These are phyloP conservation scores for Aspergillus diversus DNA, from an alignment of 495 filamentous ascomycete genomes.

Conservation along the genomic window DNA sequence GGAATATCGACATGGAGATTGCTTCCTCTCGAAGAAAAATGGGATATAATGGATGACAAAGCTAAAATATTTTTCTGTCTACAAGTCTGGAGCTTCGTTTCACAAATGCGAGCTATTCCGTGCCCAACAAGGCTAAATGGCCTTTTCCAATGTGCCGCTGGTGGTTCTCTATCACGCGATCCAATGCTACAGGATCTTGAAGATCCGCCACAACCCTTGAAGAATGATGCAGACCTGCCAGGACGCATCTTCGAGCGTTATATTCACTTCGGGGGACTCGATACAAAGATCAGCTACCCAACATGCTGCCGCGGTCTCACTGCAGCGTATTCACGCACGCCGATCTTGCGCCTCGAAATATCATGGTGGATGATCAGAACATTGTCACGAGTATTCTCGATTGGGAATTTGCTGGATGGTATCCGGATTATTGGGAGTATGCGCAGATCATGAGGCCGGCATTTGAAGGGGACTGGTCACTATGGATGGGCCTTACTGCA, in stretches of 20 bases:
- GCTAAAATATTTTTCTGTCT: constrained; percentile 37
- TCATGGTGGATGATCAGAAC: constrained; percentile 41
- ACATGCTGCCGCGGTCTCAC: constrained; percentile 39
- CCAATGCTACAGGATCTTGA: constrained; percentile 37
- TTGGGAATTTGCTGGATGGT: constrained; percentile 54
- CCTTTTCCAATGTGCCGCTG: constrained; percentile 39
- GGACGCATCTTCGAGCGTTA: constrained; percentile 45
- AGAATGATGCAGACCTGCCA: constrained; percentile 36
- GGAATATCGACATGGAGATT: constrained; percentile 32
- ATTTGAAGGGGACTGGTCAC: constrained; percentile 35
- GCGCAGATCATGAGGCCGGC: constrained; percentile 45
- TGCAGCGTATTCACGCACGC: constrained; percentile 34
- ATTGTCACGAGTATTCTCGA: constrained; percentile 46
- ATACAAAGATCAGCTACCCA: constrained; percentile 34
- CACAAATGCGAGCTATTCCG: constrained; percentile 33
- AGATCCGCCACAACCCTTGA: constrained; percentile 31
- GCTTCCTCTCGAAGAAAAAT: constrained; percentile 30
- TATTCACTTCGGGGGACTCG: constrained; percentile 32
- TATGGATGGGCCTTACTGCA: constrained; percentile 46
- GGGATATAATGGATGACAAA: constrained; percentile 33
- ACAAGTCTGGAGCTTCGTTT: constrained; percentile 39
- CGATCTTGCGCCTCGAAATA: constrained; percentile 36
- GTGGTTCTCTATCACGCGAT: constrained; percentile 37
- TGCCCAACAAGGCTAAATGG: constrained; percentile 26
- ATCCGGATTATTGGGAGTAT: constrained; percentile 56